Evolutionary conservation across 345 rosid species (phyloP).

Genomic region (Rhodamnia argentea): DNA sequence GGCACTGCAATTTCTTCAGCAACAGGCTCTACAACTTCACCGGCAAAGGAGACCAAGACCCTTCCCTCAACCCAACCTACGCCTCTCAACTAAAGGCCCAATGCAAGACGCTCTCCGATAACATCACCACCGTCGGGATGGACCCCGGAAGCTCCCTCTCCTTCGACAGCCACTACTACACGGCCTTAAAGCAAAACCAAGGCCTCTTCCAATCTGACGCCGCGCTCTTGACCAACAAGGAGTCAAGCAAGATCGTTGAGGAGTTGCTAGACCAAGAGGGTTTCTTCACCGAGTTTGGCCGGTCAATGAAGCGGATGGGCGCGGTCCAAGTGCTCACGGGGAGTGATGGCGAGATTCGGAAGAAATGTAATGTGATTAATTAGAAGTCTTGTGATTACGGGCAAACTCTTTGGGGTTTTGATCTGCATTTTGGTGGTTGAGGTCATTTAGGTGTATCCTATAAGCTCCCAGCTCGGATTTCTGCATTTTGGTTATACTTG

Average conservation of each 20-base stretch:
- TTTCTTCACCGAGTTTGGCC: conserved; percentile 13
- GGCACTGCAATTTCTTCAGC: conserved; percentile 23
- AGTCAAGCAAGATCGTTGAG: background rate
- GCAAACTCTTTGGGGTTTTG: no score
- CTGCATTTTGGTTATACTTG: no score
- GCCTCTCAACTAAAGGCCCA: conserved; percentile 13
- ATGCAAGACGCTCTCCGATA: conserved; percentile 5
- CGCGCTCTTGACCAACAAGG: conserved; percentile 7
- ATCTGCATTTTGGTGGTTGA: no score
- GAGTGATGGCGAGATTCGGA: conserved; percentile 21
- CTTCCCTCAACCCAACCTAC: conserved; percentile 15
- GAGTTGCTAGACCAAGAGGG: background rate
- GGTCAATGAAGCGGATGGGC: conserved; percentile 29
- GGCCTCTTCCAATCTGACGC: conserved; percentile 26
- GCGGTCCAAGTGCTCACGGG: conserved; percentile 14
- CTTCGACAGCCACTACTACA: conserved; percentile 19
- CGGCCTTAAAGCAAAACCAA: conserved; percentile 3
- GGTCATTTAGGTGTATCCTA: no score
- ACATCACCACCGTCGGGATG: conserved; percentile 5
- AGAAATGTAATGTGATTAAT: conserved; percentile 15
- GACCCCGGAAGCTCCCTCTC: background rate
- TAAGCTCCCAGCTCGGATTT: no score
- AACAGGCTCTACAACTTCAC: conserved; percentile 29
- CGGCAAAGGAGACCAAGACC: conserved; percentile 25
- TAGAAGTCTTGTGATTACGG: background rate